phyloP scores from a whole-genome alignment of 2,329 filamentous ascomycete genomes.

The Lomentospora prolificans region DNA sequence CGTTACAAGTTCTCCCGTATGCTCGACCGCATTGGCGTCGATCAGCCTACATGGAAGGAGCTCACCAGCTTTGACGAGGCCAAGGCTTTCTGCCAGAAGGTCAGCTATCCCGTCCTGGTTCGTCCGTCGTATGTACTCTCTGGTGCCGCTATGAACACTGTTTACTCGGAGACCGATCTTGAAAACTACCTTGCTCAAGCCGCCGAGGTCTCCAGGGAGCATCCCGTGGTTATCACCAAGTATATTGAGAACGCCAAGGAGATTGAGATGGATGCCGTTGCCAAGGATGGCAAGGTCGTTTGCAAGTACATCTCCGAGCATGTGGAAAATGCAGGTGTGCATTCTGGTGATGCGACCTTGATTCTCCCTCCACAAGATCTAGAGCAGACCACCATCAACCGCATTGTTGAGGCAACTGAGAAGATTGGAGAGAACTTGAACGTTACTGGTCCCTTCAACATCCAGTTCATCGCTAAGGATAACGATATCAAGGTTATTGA shows the following conservation, averaged over 20 bases:
- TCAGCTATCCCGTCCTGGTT: conserved; percentile 88
- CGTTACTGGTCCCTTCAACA: conserved; percentile 95
- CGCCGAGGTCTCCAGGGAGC: conserved; percentile 83
- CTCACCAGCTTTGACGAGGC: conserved; percentile 91
- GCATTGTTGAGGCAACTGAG: conserved; percentile 88
- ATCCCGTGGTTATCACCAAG: conserved; percentile 97
- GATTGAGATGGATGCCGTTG: conserved; percentile 98
- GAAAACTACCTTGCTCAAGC: conserved; percentile 84
- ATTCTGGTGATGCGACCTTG: conserved; percentile 93
- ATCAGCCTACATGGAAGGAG: conserved; percentile 97
- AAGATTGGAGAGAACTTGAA: conserved; percentile 94
- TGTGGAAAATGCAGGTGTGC: conserved; percentile 96
- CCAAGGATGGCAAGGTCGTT: conserved; percentile 77
- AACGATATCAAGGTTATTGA: conserved; percentile 99
- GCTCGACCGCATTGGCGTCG: conserved; percentile 87
- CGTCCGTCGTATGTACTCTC: conserved; percentile 95
- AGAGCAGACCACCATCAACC: conserved; percentile 73
- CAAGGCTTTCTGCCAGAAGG: conserved; percentile 73
- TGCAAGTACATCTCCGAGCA: conserved; percentile 98
- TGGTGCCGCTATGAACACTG: conserved; percentile 97
- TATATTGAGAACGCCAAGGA: conserved; percentile 99
- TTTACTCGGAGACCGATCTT: conserved; percentile 90
- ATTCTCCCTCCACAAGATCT: conserved; percentile 93
- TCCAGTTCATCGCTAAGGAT: conserved; percentile 98
- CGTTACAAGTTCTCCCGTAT: conserved; percentile 98